phyloP scores from a whole-genome alignment of 2,329 filamentous ascomycete species.

The Ilyonectria destructans region DNA sequence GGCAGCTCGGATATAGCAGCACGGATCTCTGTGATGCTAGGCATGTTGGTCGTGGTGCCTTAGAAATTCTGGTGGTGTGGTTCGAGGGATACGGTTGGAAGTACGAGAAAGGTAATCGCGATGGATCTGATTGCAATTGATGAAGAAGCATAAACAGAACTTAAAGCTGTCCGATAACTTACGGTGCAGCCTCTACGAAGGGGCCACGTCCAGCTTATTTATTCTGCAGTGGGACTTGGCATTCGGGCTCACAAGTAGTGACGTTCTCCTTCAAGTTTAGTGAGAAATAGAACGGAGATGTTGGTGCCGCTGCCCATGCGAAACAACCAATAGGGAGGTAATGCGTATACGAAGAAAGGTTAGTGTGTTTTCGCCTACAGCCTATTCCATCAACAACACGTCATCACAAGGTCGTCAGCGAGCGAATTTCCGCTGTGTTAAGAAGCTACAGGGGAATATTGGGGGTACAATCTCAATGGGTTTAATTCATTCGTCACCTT shows the following conservation, averaged over 20 bases:
- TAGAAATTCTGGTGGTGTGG: too few species aligned
- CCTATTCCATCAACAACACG: too few species aligned
- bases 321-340: not conserved
- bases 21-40: constrained; percentile 4
- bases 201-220: not conserved
- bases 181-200: not conserved
- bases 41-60: not conserved
- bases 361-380: not conserved
- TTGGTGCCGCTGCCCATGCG: not conserved
- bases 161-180: not conserved
- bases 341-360: not conserved
- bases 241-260: not conserved
- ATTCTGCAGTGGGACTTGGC: not conserved
- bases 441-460: too few species aligned
- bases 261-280: not conserved
- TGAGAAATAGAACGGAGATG: too few species aligned
- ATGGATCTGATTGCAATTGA: not conserved
- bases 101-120: not conserved
- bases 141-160: not conserved
- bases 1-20: constrained; percentile 13
- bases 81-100: too few species aligned
- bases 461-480: too few species aligned
- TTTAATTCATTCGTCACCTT: too few species aligned
- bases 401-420: too few species aligned
- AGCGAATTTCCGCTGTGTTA: too few species aligned